Conservation (phyloP, 352 stramenopile genomes). For the Phytophthora quininea region DNA sequence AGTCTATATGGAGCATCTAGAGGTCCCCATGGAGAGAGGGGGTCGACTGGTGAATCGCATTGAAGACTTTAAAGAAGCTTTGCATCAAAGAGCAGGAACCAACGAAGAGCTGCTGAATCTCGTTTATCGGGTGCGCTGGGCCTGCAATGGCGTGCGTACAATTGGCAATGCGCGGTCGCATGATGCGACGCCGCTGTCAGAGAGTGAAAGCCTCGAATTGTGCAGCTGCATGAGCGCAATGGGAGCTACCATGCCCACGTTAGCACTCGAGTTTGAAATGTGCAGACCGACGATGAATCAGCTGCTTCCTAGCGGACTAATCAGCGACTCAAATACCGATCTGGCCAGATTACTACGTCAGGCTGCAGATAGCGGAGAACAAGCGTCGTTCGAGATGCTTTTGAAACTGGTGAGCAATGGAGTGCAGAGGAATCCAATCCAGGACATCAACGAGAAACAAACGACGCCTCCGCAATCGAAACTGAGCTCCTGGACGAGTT, state of each 20-base stretch:
- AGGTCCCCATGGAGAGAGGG: constrained; percentile 22
- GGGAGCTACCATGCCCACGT: constrained; percentile 29
- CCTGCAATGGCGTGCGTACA: constrained; percentile 29
- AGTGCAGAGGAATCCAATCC: constrained; percentile 17
- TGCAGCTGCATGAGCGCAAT: constrained; percentile 40
- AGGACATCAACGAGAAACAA: constrained; percentile 21
- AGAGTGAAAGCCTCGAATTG: constrained; percentile 36
- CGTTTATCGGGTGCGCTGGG: constrained; percentile 38
- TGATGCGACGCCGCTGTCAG: constrained; percentile 25
- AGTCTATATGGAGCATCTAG: constrained; percentile 36
- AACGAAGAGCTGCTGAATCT: constrained; percentile 36
- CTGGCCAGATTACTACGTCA: constrained; percentile 28
- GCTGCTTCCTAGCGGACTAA: neutral
- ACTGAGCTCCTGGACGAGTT: neutral
- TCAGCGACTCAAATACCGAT: constrained; percentile 26
- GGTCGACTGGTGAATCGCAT: constrained; percentile 37
- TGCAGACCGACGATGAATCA: constrained; percentile 11
- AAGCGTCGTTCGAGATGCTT: constrained; percentile 37
- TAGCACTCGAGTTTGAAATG: constrained; percentile 34
- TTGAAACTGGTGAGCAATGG: constrained; percentile 37
- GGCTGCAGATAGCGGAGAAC: constrained; percentile 16
- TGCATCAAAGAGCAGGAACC: constrained; percentile 23
- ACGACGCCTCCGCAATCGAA: constrained; percentile 15
- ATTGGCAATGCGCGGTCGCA: constrained; percentile 37
- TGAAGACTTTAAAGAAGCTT: constrained; percentile 36